A percentile compares a stretch with the other conserved stretches of the same genome.
Conservation (phyloP, 345 rosid genomes). For the Salix caprea region DNA sequence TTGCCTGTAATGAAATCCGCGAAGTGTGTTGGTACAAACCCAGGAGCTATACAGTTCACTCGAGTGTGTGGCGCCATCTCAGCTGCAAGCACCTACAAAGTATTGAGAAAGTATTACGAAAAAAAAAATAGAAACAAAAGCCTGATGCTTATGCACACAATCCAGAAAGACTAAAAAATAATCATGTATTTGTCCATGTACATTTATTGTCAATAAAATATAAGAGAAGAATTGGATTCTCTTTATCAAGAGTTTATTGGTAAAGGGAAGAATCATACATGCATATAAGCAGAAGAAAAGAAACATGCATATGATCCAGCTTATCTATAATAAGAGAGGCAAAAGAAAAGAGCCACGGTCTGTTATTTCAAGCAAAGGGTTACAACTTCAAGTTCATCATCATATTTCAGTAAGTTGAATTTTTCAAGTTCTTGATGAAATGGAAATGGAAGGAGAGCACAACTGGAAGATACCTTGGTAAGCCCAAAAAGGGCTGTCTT, state of each 20-base stretch:
- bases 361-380: not conserved
- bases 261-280: no score
- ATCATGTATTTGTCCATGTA: no score
- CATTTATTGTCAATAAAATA: no score
- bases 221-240: no score
- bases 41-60: constrained; percentile 82
- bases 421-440: not conserved
- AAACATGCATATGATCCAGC: no score
- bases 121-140: no score
- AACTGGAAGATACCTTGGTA: constrained; percentile 51
- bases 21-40: constrained; percentile 83
- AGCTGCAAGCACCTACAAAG: constrained; percentile 68
- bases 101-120: not conserved
- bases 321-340: no score
- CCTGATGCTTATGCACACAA: no score
- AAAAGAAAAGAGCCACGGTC: no score
- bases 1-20: constrained; percentile 51
- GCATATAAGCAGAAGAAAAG: no score
- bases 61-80: constrained; percentile 84
- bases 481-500: constrained; percentile 92
- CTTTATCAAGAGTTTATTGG: no score
- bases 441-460: not conserved
- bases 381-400: not conserved
- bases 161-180: no score
- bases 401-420: not conserved